phyloP scores from a whole-genome alignment of 2,329 filamentous ascomycete species.

The Botrytis squamosa region DNA sequence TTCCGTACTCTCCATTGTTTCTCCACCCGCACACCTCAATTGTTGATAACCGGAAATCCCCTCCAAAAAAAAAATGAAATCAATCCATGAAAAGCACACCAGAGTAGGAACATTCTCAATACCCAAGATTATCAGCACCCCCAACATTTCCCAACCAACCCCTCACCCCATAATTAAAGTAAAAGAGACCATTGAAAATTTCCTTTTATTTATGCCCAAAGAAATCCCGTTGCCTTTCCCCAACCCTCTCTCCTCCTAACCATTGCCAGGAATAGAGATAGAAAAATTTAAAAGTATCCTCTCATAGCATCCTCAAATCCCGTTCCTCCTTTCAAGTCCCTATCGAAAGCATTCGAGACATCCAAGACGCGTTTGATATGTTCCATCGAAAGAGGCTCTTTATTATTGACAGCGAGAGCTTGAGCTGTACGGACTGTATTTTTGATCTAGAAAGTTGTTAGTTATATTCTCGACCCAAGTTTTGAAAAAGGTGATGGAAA shows the following conservation, averaged over 20 bases:
- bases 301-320: conserved; percentile 84
- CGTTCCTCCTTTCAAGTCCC: conserved; percentile 75
- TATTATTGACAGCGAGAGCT: conserved; percentile 75
- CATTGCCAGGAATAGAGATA: background rate
- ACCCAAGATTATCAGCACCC: background rate
- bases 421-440: conserved; percentile 83
- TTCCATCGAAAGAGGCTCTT: conserved; percentile 68
- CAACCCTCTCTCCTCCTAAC: no score
- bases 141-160: no score
- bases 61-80: background rate
- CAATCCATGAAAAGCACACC: background rate
- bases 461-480: background rate
- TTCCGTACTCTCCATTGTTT: background rate
- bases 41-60: background rate
- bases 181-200: background rate
- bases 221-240: background rate
- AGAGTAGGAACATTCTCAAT: background rate
- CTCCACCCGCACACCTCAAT: background rate
- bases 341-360: conserved; percentile 78
- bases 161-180: background rate
- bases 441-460: conserved; percentile 59
- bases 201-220: conserved; percentile 1
- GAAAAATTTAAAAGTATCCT: conserved; percentile 57
- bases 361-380: conserved; percentile 83
- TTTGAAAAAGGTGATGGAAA: background rate